phyloP scores from a whole-genome alignment of 345 rosid genomes.

The Camelina hispida region DNA sequence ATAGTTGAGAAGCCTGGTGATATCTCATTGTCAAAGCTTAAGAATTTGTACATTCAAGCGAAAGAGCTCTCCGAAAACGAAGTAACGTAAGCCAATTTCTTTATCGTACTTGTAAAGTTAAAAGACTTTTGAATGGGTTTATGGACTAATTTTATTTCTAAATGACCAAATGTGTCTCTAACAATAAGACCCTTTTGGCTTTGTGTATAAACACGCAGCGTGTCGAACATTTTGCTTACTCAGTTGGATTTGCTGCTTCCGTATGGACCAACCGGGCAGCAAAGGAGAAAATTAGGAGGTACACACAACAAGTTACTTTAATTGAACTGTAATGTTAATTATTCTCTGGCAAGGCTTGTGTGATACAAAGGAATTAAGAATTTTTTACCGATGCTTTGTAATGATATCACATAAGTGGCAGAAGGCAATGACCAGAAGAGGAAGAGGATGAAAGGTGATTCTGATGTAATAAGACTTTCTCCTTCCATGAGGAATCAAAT shows the following conservation, averaged over 20 bases:
- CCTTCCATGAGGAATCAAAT: constrained; percentile 67
- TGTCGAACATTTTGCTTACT: constrained; percentile 53
- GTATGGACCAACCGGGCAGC: constrained; percentile 69
- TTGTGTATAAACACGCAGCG: constrained; percentile 46
- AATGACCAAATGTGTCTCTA: constrained; percentile 3
- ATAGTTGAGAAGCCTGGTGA: constrained; percentile 87
- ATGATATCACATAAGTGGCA: constrained; percentile 49
- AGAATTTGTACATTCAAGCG: constrained; percentile 57
- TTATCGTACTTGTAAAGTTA: neutral
- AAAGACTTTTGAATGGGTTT: neutral
- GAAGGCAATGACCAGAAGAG: constrained; percentile 76
- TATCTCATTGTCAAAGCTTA: constrained; percentile 62
- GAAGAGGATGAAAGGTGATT: constrained; percentile 74
- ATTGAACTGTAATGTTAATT: constrained; percentile 3
- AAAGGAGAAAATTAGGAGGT: constrained; percentile 81
- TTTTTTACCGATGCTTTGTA: neutral
- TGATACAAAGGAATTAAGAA: neutral
- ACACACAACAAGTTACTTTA: neutral
- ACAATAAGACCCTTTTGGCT: neutral
- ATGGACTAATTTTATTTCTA: neutral
- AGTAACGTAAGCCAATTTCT: constrained; percentile 56
- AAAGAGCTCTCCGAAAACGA: constrained; percentile 80
- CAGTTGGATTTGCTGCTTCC: constrained; percentile 75
- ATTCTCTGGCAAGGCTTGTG: neutral
- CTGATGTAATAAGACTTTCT: constrained; percentile 68